A percentile compares a stretch with the other conserved stretches of the same genome.
Conservation (phyloP, 1,139 yeast genomes). For the Lodderomyces oxycetoniae region DNA sequence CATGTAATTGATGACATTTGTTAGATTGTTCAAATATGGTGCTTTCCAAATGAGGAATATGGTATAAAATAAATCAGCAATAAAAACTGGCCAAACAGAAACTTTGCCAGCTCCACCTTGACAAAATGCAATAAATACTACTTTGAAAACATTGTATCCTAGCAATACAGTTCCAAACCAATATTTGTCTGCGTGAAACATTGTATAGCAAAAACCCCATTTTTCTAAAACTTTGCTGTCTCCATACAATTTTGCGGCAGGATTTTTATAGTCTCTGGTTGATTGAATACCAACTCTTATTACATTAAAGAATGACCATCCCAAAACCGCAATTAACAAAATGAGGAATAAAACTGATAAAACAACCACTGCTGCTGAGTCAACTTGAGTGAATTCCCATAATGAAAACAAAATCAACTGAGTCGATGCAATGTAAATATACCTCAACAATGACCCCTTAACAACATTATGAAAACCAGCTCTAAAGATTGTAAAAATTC, state of each 20-base stretch:
- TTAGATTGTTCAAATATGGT: conserved; percentile 70
- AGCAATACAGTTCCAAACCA: conserved; percentile 69
- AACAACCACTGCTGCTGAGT: conserved; percentile 72
- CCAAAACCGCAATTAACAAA: conserved; percentile 50
- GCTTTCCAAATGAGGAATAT: conserved; percentile 49
- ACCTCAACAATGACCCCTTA: conserved; percentile 66
- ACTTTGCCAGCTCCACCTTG: conserved; percentile 60
- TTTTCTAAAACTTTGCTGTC: conserved; percentile 58
- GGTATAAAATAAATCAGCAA: conserved; percentile 61
- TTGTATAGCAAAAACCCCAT: conserved; percentile 78
- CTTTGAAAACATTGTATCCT: conserved; percentile 52
- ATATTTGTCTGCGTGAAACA: conserved; percentile 68
- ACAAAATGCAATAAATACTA: conserved; percentile 61
- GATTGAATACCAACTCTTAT: conserved; percentile 54
- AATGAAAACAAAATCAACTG: conserved; percentile 65
- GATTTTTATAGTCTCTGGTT: conserved; percentile 51
- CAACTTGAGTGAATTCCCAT: conserved; percentile 68
- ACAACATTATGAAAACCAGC: conserved; percentile 50
- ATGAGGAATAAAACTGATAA: conserved; percentile 61
- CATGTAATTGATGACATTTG: conserved; percentile 61
- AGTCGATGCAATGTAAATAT: conserved; percentile 70
- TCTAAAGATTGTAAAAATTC: conserved; percentile 47
- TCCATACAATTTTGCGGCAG: conserved; percentile 76
- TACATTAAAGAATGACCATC: conserved; percentile 59
- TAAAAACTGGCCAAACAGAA: conserved; percentile 60